Evolutionary conservation across 768 basidiomycete genomes (phyloP).

Genomic region (Hericium rajendrae): DNA sequence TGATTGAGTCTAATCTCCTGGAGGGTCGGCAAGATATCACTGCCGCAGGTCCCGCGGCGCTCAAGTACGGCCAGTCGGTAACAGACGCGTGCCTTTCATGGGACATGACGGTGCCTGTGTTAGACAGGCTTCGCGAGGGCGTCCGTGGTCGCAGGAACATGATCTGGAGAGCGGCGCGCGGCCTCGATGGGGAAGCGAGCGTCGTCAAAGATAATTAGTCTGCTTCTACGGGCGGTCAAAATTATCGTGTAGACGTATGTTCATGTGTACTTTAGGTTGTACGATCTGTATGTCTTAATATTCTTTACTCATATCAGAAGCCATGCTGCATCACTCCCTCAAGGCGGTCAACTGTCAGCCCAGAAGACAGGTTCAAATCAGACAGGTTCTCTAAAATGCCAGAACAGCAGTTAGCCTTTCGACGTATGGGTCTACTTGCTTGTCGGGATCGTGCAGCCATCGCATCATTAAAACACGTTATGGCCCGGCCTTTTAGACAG

Average conservation of each 20-base stretch:
- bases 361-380: no score
- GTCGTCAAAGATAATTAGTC: not conserved
- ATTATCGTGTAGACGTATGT: conserved; percentile 1
- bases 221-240: not conserved
- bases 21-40: conserved; percentile 86
- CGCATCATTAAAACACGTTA: no score
- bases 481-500: no score
- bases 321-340: no score
- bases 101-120: conserved; percentile 72
- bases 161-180: conserved; percentile 26
- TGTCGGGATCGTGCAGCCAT: no score
- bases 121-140: conserved; percentile 82
- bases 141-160: conserved; percentile 65
- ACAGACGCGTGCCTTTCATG: conserved; percentile 89
- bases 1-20: conserved; percentile 89
- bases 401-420: no score
- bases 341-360: no score
- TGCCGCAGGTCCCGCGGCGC: conserved; percentile 52
- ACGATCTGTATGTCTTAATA: no score
- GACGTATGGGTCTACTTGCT: no score
- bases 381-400: no score
- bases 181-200: conserved; percentile 3
- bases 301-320: no score
- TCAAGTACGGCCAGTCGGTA: conserved; percentile 80
- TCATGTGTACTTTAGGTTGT: conserved; percentile 1